Evolutionary conservation across 1,139 yeast genomes (phyloP), one percentile per base, ranked within the genome.

Genomic region (Suhomyces bolitotheri): DNA sequence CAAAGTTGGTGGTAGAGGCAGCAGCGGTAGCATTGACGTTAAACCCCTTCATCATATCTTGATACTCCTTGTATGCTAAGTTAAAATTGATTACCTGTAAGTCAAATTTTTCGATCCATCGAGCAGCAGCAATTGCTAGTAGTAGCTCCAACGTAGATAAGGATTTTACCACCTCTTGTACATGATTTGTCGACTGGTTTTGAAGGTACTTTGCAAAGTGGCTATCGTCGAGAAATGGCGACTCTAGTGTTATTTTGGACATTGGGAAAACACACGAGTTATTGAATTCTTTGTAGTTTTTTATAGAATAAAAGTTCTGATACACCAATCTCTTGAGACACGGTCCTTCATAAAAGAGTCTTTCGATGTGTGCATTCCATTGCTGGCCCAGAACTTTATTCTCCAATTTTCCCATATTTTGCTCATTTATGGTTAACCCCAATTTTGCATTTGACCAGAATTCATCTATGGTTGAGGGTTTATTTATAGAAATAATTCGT

Each of bases 1-100:
- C 65, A 8, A 68, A 55, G 6, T 60, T 55, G 9, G 62, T 48
- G 2, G 71, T 55, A 6, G 53, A 40, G 7, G 48, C 36, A 8
- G 43, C 34, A 0, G 63, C 45, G 1, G 65, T 54, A 6, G 59
- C 61, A 16, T 71, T 70, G 15, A 64, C 50, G 41, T 78, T 74
- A 41, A 71, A 60, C 1, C 56, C 50, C 39, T 74, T 73, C 29
- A 80, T 68, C 70, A 80, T 71, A 1, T 62, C 64, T n/a, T 58
- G 55, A 56, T 88, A 92, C 56, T 92, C 97, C 25, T 80, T 80
- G 54, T 82, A 84, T 0, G 83, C 85, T 43, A 88, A 66, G 46
- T 83, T 86, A 60, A 89, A 82, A 55, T 88, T 90, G 15, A 81
- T 66, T 10, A 68, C 64, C 16, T 69, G 78, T 11, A 78, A 61